Conservation (phyloP, 2,329 filamentous ascomycete genomes). For the Xylaria polymorpha region DNA sequence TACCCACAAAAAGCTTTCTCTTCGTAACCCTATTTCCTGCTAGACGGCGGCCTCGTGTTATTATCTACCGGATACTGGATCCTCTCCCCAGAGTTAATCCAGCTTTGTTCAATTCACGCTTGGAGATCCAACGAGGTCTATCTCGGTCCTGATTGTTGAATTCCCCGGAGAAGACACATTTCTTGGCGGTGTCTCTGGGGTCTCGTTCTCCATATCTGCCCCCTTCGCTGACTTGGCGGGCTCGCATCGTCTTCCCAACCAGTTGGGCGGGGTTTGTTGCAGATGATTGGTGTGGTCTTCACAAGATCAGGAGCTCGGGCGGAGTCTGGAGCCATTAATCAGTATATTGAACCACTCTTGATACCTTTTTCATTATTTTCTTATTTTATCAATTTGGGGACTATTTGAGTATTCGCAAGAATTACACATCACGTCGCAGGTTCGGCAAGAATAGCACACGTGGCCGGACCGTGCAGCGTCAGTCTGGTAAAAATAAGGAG, state of each 20-base stretch:
- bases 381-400: conserved; percentile 7
- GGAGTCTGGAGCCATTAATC: conserved; percentile 40
- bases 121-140: conserved; percentile 11
- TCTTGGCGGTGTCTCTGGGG: conserved; percentile 12
- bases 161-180: conserved; percentile 17
- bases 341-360: conserved; percentile 36
- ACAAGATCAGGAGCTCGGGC: conserved; percentile 21
- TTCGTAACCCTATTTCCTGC: conserved; percentile 20
- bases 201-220: conserved; percentile 18
- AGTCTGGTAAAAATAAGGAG: conserved; percentile 13
- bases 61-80: conserved; percentile 21
- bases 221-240: conserved; percentile 5
- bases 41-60: conserved; percentile 30
- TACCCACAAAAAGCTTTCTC: conserved; percentile 43
- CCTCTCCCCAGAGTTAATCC: conserved; percentile 9
- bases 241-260: conserved; percentile 14
- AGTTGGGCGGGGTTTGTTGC: conserved; percentile 4
- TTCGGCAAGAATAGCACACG: conserved; percentile 28
- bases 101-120: conserved; percentile 5
- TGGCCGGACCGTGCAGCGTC: conserved; percentile 21
- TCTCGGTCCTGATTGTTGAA: conserved; percentile 20
- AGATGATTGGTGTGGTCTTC: conserved; percentile 16
- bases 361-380: conserved; percentile 37
- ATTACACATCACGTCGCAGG: conserved; percentile 20
- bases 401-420: conserved; percentile 24